phyloP scores from a whole-genome alignment of 257 asterid genomes.

The Solanum raphanifolium region DNA sequence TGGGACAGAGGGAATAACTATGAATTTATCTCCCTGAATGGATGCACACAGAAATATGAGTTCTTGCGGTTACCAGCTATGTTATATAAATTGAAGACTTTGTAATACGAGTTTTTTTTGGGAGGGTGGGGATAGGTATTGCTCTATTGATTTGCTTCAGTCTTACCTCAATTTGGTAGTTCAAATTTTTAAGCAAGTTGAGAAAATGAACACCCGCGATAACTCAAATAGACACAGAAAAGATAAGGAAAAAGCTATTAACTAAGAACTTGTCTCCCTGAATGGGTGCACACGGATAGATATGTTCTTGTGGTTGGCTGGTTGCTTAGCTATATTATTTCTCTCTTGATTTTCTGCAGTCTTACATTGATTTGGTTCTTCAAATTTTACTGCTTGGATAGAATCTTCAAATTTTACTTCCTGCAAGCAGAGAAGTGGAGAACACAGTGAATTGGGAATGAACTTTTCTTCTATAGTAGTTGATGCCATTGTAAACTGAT shows the following conservation, averaged over 20 bases:
- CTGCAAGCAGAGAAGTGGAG: not conserved
- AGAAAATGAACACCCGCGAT: not conserved
- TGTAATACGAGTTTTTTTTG: not conserved
- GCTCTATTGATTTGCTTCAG: not conserved
- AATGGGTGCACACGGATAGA: not conserved
- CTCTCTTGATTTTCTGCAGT: not conserved
- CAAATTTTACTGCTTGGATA: not conserved
- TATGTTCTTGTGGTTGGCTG: not conserved
- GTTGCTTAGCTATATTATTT: not conserved
- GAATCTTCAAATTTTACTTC: not conserved
- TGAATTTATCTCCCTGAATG: not conserved
- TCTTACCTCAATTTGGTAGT: not conserved
- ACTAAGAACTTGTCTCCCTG: not conserved
- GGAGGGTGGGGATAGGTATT: not conserved
- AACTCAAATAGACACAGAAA: not conserved
- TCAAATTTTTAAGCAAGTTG: not conserved
- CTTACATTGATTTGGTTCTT: not conserved
- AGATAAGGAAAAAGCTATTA: not conserved
- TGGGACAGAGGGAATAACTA: not conserved
- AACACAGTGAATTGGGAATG: not conserved
- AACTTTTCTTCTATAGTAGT: not conserved
- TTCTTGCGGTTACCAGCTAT: not conserved
- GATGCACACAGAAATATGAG: not conserved
- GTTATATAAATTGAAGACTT: not conserved
- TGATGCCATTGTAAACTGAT: not conserved